Percentiles rank a stretch among this genome's conserved stretches.
phyloP scores from a whole-genome alignment of 2,329 filamentous ascomycete genomes.

The Cladorrhinum sp. region DNA sequence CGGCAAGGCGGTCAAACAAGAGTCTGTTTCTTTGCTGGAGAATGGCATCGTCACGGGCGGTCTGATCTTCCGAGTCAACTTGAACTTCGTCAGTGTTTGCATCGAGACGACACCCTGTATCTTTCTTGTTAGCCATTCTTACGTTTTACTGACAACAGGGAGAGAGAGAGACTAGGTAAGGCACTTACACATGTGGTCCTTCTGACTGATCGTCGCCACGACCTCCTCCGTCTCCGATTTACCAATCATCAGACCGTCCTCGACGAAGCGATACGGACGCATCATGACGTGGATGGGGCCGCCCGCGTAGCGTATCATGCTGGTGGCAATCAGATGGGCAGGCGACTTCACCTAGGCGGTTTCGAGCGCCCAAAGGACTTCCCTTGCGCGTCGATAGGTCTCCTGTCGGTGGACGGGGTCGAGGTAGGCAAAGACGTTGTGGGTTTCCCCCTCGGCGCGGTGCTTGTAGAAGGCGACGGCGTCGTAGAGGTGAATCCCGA shows the following conservation, averaged over 20 bases:
- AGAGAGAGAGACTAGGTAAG: too few relatives aligned
- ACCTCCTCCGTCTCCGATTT: too few relatives aligned
- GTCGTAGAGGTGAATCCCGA: constrained; percentile 32
- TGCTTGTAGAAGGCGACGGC: constrained; percentile 36
- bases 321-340: constrained; percentile 21
- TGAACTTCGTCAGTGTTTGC: too few relatives aligned
- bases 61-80: too few relatives aligned
- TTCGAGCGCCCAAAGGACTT: constrained; percentile 36
- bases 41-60: too few relatives aligned
- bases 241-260: constrained; percentile 31
- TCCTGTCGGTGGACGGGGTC: constrained; percentile 25
- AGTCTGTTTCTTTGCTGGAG: too few relatives aligned
- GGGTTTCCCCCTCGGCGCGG: constrained; percentile 33
- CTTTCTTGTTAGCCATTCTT: too few relatives aligned
- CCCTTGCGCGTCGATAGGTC: constrained; percentile 27
- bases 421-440: constrained; percentile 34
- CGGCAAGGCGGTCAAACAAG: too few relatives aligned
- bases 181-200: too few relatives aligned
- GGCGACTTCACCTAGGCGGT: constrained; percentile 23
- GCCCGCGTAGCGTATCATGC: constrained; percentile 30
- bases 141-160: too few relatives aligned
- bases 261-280: constrained; percentile 34
- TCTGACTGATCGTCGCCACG: too few relatives aligned
- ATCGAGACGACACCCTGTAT: too few relatives aligned
- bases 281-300: constrained; percentile 35